Conservation (phyloP, 495 filamentous ascomycete species). For the Lindgomyces ingoldianus region DNA sequence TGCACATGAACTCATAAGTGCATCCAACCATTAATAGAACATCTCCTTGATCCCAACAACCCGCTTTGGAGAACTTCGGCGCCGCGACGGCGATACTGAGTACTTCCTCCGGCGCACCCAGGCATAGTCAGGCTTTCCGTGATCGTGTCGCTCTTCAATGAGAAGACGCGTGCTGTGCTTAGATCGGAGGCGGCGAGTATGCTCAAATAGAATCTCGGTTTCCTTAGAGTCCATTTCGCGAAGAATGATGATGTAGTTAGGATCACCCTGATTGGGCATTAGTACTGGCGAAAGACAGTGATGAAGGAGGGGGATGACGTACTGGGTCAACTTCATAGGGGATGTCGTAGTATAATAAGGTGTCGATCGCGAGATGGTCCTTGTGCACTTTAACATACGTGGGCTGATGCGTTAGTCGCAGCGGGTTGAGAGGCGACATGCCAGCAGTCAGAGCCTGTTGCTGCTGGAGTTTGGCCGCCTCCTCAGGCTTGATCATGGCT, state of each 20-base stretch:
- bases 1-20: neutral
- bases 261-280: conserved; percentile 36
- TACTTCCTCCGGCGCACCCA: conserved; percentile 43
- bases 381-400: conserved; percentile 47
- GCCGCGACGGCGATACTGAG: conserved; percentile 30
- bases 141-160: conserved; percentile 40
- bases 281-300: neutral
- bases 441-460: conserved; percentile 7
- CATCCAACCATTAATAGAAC: conserved; percentile 27
- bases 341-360: conserved; percentile 46
- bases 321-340: conserved; percentile 46
- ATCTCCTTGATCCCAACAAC: conserved; percentile 36
- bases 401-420: conserved; percentile 27
- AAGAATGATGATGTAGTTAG: conserved; percentile 46
- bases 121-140: conserved; percentile 42
- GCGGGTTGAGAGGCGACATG: conserved; percentile 23
- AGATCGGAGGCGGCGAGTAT: conserved; percentile 44
- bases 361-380: conserved; percentile 45
- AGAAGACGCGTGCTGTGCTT: conserved; percentile 37
- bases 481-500: conserved; percentile 44
- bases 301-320: conserved; percentile 19
- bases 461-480: conserved; percentile 30
- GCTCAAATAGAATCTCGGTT: conserved; percentile 49
- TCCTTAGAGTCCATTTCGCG: conserved; percentile 47
- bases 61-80: conserved; percentile 37